Conservation (phyloP, 768 basidiomycete species). For the Boletus rubescentipes region DNA sequence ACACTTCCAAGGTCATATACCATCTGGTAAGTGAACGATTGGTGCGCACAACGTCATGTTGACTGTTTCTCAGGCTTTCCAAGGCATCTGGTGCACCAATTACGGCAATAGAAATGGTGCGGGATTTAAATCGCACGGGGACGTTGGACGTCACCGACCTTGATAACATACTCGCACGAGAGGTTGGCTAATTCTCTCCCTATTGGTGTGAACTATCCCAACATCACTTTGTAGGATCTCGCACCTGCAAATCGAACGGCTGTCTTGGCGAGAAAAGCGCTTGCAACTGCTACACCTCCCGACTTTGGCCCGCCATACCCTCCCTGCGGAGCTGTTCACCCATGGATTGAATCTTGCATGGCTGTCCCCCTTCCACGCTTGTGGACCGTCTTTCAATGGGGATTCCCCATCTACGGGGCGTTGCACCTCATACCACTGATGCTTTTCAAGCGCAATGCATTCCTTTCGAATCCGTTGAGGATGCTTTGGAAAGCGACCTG, state of each 20-base stretch:
- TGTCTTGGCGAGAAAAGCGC: slow-evolving; percentile 46
- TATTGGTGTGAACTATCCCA: neutral
- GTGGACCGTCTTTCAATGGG: slow-evolving; percentile 80
- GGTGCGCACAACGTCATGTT: neutral
- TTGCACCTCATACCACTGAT: slow-evolving; percentile 87
- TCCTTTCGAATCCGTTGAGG: slow-evolving; percentile 61
- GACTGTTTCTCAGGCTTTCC: slow-evolving; percentile 57
- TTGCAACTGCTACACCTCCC: slow-evolving; percentile 28
- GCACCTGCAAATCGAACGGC: slow-evolving; percentile 49
- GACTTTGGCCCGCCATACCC: slow-evolving; percentile 53
- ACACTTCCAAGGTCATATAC: slow-evolving; percentile 80
- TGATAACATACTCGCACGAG: slow-evolving; percentile 48
- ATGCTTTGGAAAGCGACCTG: slow-evolving; percentile 64
- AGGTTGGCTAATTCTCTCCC: slow-evolving; percentile 36
- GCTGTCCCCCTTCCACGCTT: slow-evolving; percentile 56
- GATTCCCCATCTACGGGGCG: slow-evolving; percentile 81
- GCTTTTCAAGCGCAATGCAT: slow-evolving; percentile 71
- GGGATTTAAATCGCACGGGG: slow-evolving; percentile 56
- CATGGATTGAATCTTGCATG: slow-evolving; percentile 55
- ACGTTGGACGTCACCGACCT: slow-evolving; percentile 56
- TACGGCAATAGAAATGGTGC: slow-evolving; percentile 61
- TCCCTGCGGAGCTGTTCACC: slow-evolving; percentile 78
- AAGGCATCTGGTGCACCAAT: slow-evolving; percentile 63
- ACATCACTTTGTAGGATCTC: slow-evolving; percentile 45
- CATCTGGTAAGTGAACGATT: slow-evolving; percentile 51